Evolutionary conservation across 1,284 basidiomycete species (phyloP).

Genomic region (Cryptococcus sp.): DNA sequence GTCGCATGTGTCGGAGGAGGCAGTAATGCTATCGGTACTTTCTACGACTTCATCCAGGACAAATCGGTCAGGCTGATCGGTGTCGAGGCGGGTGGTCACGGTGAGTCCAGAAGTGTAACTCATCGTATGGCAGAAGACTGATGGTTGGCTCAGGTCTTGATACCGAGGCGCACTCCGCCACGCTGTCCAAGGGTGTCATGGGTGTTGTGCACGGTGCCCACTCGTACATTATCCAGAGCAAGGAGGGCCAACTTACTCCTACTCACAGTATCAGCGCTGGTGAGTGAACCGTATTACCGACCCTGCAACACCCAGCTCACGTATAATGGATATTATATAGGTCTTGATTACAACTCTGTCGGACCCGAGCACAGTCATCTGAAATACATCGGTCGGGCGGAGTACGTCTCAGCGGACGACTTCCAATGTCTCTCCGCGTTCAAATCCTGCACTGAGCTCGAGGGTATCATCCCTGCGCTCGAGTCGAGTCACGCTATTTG

Average conservation of each 20-base stretch:
- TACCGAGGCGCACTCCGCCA: conserved; percentile 86
- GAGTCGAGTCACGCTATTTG: conserved; percentile 96
- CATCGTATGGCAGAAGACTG: background rate
- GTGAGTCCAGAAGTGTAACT: conserved; percentile 51
- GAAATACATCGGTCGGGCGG: conserved; percentile 89
- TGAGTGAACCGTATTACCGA: conserved; percentile 3
- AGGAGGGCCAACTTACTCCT: conserved; percentile 89
- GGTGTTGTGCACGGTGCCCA: conserved; percentile 93
- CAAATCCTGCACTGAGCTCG: conserved; percentile 83
- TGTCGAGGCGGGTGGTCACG: conserved; percentile 96
- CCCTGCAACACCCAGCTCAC: background rate
- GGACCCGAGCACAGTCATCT: conserved; percentile 98
- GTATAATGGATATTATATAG: conserved; percentile 11
- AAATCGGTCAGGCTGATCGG: conserved; percentile 79
- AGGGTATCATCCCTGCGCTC: conserved; percentile 97
- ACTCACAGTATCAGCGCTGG: conserved; percentile 98
- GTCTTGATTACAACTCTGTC: conserved; percentile 61
- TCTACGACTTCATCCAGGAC: conserved; percentile 91
- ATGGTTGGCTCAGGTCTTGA: conserved; percentile 63
- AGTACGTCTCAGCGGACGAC: conserved; percentile 91
- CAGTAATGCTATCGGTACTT: conserved; percentile 94
- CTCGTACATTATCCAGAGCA: conserved; percentile 90
- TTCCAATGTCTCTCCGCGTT: conserved; percentile 92
- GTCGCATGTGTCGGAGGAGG: conserved; percentile 98
- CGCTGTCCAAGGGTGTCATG: conserved; percentile 81